Evolutionary conservation across 208 protist species (phyloP), one percentile per base, ranked within the genome.

Genomic region (Balamuthia mandrillaris): DNA sequence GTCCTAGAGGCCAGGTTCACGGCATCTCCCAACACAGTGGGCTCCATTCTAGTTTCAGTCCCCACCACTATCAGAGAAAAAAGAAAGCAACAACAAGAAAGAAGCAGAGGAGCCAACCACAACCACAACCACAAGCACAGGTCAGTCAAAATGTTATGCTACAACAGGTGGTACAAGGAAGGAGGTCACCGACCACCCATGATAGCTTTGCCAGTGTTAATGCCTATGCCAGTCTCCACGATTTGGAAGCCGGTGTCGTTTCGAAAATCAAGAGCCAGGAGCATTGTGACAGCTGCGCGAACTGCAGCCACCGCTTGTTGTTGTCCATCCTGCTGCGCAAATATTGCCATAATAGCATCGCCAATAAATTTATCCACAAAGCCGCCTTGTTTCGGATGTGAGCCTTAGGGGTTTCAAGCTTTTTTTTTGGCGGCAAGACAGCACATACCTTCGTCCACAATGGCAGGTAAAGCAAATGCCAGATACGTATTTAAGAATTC

Each of bases 1-100:
- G 86, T 90, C 47, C 88, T 47, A 1, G 87, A 88, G 2, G 88
- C 88, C 14, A 91, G 29, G 81, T 91, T 91, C 2, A 91, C 88
- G 2, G 84, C 77, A 51, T 91, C 88, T 14, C 88, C 88, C 49
- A 91, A 35, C 21, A 85, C 88, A 9, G 87, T 91, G 31, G 84
- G 58, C 27, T 90, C 86, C 87, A 90, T 90, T 52, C 88, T 70
- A n/a, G 70, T 88, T 14, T 91, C 87, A 12, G 87, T 88, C 12
- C 88, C 88, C 41, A 90, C 77, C 3, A 86, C 85, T 24, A 86
- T 87, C 56, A 88, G 78, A n/a, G n/a, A n/a, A n/a, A n/a, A n/a
- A n/a, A n/a, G n/a, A n/a, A n/a, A n/a, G n/a, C n/a, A n/a, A n/a
- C n/a, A n/a, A n/a, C n/a, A n/a, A n/a, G n/a, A n/a, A n/a, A n/a